These are phyloP conservation scores for Dryas drummondii DNA, from an alignment of 306 rosid genomes.

Conservation along the genomic window DNA sequence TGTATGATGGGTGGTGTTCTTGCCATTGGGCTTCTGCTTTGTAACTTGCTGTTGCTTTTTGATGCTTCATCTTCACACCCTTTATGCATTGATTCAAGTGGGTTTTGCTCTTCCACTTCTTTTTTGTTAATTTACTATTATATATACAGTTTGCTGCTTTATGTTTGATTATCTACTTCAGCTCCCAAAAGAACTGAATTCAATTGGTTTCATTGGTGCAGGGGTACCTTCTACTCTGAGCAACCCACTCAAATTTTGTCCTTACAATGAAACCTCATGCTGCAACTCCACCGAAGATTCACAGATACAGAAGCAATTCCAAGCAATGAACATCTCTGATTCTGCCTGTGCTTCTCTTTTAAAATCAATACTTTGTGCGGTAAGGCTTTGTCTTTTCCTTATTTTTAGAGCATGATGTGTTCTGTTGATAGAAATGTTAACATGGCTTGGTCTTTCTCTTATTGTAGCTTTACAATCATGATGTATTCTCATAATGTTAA, in stretches of 20 bases:
- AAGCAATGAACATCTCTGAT: constrained; percentile 64
- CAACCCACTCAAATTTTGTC: constrained; percentile 60
- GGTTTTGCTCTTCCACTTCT: constrained; percentile 19
- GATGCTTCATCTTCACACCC: constrained; percentile 65
- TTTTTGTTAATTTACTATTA: not conserved
- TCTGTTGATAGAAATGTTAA: not conserved
- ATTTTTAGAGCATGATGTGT: not conserved
- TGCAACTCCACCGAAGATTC: constrained; percentile 77
- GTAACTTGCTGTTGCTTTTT: constrained; percentile 53
- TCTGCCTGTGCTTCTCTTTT: constrained; percentile 63
- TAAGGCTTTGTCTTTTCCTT: constrained; percentile 33
- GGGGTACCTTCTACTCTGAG: constrained; percentile 64
- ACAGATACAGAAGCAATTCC: constrained; percentile 57
- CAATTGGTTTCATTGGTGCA: constrained; percentile 32
- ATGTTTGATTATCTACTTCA: not conserved
- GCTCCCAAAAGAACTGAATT: not conserved
- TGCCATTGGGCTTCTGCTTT: constrained; percentile 44
- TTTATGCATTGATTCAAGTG: constrained; percentile 79
- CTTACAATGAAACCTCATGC: constrained; percentile 77
- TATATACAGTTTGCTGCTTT: constrained; percentile 8
- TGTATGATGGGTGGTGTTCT: constrained; percentile 51
- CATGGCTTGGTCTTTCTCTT: not conserved
- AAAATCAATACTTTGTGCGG: constrained; percentile 86
- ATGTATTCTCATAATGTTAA: not conserved
- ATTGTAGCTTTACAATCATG: no score